A percentile compares a stretch with the other conserved stretches of the same genome.
Evolutionary conservation across 1,139 yeast genomes (phyloP).

Genomic region (Kluyveromyces sp.): DNA sequence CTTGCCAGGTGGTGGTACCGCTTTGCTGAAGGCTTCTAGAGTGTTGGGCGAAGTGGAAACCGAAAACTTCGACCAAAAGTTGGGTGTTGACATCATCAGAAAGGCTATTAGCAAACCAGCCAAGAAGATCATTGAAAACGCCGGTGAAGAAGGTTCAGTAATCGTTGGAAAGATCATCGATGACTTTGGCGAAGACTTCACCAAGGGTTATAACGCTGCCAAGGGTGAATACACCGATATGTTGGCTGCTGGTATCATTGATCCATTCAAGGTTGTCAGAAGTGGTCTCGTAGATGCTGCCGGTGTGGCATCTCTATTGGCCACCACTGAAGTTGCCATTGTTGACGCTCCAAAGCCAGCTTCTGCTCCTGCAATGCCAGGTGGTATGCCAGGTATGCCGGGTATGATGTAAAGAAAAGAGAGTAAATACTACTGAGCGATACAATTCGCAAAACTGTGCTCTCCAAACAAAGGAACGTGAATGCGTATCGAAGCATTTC

Average conservation of each 20-base stretch:
- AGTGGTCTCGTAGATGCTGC: constrained; percentile 95
- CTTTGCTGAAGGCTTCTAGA: constrained; percentile 89
- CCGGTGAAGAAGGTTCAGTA: constrained; percentile 98
- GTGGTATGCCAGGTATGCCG: constrained; percentile 58
- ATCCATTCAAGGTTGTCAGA: constrained; percentile 98
- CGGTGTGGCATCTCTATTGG: constrained; percentile 96
- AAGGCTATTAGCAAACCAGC: constrained; percentile 97
- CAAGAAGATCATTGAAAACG: constrained; percentile 92
- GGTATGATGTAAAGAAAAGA: constrained; percentile 38
- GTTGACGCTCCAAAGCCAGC: constrained; percentile 95
- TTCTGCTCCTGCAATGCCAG: constrained; percentile 58
- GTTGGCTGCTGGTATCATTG: constrained; percentile 97
- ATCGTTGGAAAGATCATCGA: constrained; percentile 88
- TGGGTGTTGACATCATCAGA: constrained; percentile 93
- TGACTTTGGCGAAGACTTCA: constrained; percentile 79
- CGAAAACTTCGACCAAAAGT: constrained; percentile 92
- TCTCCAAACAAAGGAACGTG: neutral
- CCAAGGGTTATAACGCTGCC: constrained; percentile 89
- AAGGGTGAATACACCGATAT: constrained; percentile 93
- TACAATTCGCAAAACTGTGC: neutral
- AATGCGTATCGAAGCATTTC: no score
- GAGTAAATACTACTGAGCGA: neutral
- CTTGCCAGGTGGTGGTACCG: constrained; percentile 99
- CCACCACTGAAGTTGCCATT: constrained; percentile 98
- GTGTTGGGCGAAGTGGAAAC: constrained; percentile 73